Evolutionary conservation across 2,329 filamentous ascomycete genomes (phyloP).

Genomic region (Fusarium sacchari): DNA sequence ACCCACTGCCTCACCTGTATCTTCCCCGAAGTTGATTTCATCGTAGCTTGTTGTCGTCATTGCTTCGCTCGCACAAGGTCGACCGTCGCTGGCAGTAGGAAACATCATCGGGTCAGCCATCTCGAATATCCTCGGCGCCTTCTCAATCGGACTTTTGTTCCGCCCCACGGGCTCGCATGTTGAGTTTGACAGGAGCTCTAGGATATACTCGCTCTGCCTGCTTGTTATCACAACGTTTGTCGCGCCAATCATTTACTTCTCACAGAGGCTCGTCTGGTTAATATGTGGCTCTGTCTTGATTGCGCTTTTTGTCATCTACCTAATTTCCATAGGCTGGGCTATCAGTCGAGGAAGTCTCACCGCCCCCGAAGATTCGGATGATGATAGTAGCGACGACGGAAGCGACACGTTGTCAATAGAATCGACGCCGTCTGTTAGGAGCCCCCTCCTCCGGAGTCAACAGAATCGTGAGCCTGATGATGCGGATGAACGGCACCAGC

Average conservation of each 20-base stretch:
- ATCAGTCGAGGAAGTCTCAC: background rate
- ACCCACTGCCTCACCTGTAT: rapidly evolving
- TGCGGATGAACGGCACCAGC: background rate
- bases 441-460: rapidly evolving
- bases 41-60: background rate
- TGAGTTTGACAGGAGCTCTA: background rate
- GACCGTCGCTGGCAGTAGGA: background rate
- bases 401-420: too few relatives aligned
- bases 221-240: background rate
- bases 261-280: rapidly evolving
- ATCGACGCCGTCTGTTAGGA: background rate
- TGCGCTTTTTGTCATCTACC: background rate
- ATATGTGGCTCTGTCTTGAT: background rate
- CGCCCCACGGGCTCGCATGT: rapidly evolving
- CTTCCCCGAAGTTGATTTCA: rapidly evolving
- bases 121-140: background rate
- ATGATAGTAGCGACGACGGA: background rate
- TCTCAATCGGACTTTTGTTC: background rate
- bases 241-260: background rate
- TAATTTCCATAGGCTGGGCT: background rate
- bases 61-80: background rate
- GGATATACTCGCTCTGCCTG: rapidly evolving
- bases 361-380: background rate
- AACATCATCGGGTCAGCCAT: background rate
- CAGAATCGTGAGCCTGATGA: background rate